These are phyloP conservation scores for Cadophora gregata DNA, from an alignment of 2,329 filamentous ascomycete species.

Conservation along the genomic window DNA sequence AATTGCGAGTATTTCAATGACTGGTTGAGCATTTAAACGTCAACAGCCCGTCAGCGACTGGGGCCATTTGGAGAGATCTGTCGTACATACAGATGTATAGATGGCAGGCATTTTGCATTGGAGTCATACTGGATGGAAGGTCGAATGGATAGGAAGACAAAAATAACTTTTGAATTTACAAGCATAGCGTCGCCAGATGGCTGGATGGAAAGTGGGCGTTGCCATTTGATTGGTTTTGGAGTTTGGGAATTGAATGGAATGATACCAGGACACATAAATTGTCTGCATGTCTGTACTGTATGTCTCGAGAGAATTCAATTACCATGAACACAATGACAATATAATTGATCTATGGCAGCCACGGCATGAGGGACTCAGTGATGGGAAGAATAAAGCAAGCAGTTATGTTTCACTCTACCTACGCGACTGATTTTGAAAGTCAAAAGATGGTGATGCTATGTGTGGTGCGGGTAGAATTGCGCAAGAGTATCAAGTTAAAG, in stretches of 20 bases:
- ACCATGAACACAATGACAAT: background rate
- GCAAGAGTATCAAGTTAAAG: no score
- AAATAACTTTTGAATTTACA: conserved; percentile 27
- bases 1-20: conserved; percentile 91
- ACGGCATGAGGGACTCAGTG: no score
- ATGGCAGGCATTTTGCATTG: background rate
- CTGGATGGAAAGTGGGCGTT: conserved; percentile 28
- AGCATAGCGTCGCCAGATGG: conserved; percentile 42
- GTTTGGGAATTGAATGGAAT: conserved; percentile 36
- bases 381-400: no score
- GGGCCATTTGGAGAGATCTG: background rate
- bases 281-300: conserved; percentile 15
- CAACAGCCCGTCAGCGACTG: no score
- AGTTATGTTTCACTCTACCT: no score
- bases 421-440: no score
- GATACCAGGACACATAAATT: conserved; percentile 39
- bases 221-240: conserved; percentile 33
- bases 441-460: no score
- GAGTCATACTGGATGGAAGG: conserved; percentile 10
- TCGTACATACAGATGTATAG: background rate
- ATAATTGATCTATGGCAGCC: no score
- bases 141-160: conserved; percentile 9
- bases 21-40: conserved; percentile 64
- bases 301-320: background rate
- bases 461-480: no score